phyloP scores from a whole-genome alignment of 257 asterid species.

The Plantago major region DNA sequence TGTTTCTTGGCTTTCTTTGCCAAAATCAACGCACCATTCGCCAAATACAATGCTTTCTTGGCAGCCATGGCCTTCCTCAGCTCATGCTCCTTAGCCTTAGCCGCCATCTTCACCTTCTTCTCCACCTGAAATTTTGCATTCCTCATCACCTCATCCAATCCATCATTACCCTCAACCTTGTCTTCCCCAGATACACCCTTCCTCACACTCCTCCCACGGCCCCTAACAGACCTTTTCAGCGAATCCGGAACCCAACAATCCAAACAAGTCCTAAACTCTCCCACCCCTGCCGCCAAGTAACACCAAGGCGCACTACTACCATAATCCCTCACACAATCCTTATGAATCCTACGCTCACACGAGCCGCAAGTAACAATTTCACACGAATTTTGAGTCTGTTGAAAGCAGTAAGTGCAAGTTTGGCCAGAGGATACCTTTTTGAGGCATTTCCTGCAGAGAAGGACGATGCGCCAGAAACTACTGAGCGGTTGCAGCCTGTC shows the following conservation, averaged over 20 bases:
- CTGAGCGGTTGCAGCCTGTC: constrained; percentile 67
- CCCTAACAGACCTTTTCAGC: constrained; percentile 47
- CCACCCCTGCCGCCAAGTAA: constrained; percentile 34
- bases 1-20: constrained; percentile 20
- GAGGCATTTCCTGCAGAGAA: constrained; percentile 64
- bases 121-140: constrained; percentile 25
- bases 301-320: constrained; percentile 65
- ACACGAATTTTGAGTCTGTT: constrained; percentile 34
- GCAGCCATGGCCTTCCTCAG: constrained; percentile 28
- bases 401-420: constrained; percentile 70
- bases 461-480: constrained; percentile 88
- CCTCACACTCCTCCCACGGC: constrained; percentile 27
- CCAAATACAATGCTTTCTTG: constrained; percentile 26
- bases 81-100: constrained; percentile 28
- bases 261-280: constrained; percentile 47
- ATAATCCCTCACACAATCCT: constrained; percentile 44
- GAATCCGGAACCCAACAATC: constrained; percentile 94
- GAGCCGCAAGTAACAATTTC: constrained; percentile 39
- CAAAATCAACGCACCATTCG: constrained; percentile 21
- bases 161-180: not conserved
- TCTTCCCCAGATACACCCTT: constrained; percentile 22
- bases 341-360: constrained; percentile 56
- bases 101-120: constrained; percentile 33
- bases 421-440: constrained; percentile 37
- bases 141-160: not conserved